A percentile compares a stretch with the other conserved stretches of the same genome.
Evolutionary conservation across 805 yeast species (phyloP).

Genomic region (Spathaspora sp.): DNA sequence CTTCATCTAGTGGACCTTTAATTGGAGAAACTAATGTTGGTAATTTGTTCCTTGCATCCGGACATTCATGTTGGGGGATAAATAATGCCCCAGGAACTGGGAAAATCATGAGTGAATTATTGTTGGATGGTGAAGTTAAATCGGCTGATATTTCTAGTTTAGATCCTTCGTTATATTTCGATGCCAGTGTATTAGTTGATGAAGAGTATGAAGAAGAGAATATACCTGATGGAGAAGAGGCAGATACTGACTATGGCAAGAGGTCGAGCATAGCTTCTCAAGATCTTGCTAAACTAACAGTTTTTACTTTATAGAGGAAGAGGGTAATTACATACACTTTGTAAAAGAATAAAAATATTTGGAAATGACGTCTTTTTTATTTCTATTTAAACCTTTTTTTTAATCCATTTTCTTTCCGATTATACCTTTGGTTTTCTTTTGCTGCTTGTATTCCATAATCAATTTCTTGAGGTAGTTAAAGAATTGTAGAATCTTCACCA

Average conservation of each 20-base stretch:
- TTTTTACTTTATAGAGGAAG: not conserved
- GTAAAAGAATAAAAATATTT: not conserved
- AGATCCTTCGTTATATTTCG: slow-evolving; percentile 86
- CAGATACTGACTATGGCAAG: slow-evolving; percentile 4
- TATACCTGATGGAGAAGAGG: not conserved
- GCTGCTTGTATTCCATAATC: slow-evolving; percentile 2
- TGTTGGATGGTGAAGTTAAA: slow-evolving; percentile 76
- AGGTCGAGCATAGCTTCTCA: not conserved
- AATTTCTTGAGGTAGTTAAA: slow-evolving; percentile 2
- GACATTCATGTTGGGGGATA: slow-evolving; percentile 99
- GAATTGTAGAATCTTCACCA: slow-evolving; percentile 6
- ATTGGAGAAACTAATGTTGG: slow-evolving; percentile 91
- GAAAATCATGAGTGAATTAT: slow-evolving; percentile 80
- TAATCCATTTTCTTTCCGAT: not conserved
- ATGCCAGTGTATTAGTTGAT: slow-evolving; percentile 50
- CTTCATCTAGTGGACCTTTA: slow-evolving; percentile 88
- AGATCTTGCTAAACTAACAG: not conserved
- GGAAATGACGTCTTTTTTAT: not conserved
- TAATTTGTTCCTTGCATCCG: slow-evolving; percentile 76
- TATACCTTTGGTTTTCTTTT: slow-evolving; percentile 1
- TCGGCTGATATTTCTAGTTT: slow-evolving; percentile 79
- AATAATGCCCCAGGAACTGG: slow-evolving; percentile 98
- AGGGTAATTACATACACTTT: not conserved
- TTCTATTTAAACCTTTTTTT: not conserved
- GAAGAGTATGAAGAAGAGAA: slow-evolving; percentile 9